These are phyloP conservation scores for Zygoascus biomembranicola DNA, from an alignment of 805 yeast genomes.

Conservation along the genomic window DNA sequence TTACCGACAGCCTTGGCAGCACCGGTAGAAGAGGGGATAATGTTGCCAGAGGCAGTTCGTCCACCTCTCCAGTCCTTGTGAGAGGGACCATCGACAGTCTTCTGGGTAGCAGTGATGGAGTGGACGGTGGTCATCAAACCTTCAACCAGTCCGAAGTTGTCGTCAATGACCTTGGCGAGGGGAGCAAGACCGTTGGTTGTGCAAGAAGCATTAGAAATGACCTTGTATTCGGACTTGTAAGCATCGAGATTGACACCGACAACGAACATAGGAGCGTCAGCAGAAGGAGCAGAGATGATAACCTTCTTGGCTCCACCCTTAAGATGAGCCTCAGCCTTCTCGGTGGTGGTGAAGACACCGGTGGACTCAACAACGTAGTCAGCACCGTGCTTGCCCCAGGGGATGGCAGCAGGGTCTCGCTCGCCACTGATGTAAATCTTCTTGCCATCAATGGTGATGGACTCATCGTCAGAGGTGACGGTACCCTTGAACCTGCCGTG, in stretches of 20 bases:
- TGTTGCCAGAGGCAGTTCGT: constrained; percentile 92
- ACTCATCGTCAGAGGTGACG: constrained; percentile 45
- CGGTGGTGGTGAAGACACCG: constrained; percentile 83
- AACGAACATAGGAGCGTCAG: constrained; percentile 93
- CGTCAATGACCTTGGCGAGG: constrained; percentile 82
- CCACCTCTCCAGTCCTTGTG: constrained; percentile 99
- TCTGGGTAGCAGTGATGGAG: constrained; percentile 93
- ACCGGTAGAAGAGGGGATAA: constrained; percentile 93
- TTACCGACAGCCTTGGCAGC: constrained; percentile 97
- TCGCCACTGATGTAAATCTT: constrained; percentile 64
- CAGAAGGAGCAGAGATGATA: constrained; percentile 87
- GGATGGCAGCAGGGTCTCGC: constrained; percentile 77
- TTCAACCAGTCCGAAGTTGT: constrained; percentile 77
- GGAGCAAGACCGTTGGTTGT: constrained; percentile 96
- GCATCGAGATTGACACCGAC: constrained; percentile 80
- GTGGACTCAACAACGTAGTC: constrained; percentile 89
- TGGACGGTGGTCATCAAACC: constrained; percentile 96
- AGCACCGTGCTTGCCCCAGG: constrained; percentile 81
- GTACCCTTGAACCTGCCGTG: constrained; percentile 80
- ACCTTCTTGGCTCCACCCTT: constrained; percentile 94
- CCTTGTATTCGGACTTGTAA: constrained; percentile 66
- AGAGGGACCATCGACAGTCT: constrained; percentile 95
- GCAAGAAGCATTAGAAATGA: constrained; percentile 90
- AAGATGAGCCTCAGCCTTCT: constrained; percentile 76
- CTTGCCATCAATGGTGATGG: constrained; percentile 61